These are phyloP conservation scores for Backusella tarrabulga DNA, from an alignment of 192 early-diverging fungal genomes.

Conservation along the genomic window DNA sequence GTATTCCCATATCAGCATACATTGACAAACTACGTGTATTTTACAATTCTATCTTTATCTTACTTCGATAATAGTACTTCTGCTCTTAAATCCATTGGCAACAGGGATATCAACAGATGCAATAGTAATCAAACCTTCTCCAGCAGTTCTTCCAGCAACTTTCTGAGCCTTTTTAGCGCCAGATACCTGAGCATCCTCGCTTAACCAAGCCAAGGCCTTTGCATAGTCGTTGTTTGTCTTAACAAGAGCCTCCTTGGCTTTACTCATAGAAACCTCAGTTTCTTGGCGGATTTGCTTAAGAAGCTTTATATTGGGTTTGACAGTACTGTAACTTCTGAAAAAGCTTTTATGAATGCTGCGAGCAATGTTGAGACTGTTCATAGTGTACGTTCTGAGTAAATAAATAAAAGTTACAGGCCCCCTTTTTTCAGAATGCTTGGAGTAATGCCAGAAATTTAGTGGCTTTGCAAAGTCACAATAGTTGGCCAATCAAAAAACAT, in stretches of 20 bases:
- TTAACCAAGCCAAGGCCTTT: conserved; percentile 79
- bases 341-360: not conserved
- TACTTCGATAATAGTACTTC: conserved; percentile 70
- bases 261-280: conserved; percentile 74
- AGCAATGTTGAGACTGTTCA: conserved; percentile 1
- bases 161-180: conserved; percentile 83
- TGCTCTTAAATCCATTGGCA: conserved; percentile 34
- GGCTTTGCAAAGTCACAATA: not conserved
- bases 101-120: conserved; percentile 49
- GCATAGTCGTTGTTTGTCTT: conserved; percentile 70
- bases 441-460: conserved; percentile 1
- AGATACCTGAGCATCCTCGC: conserved; percentile 64
- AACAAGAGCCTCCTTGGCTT: conserved; percentile 84
- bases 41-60: not conserved
- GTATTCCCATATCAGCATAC: not conserved
- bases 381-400: not conserved
- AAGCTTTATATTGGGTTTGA: conserved; percentile 51
- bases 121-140: conserved; percentile 77
- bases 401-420: conserved; percentile 4
- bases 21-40: not conserved
- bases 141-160: conserved; percentile 71
- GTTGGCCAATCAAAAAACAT: not conserved
- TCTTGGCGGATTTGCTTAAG: conserved; percentile 77
- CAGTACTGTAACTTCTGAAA: conserved; percentile 15
- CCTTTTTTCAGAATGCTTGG: not conserved